Evolutionary conservation across 306 rosid genomes (phyloP).

Genomic region (Abrus pulchellus): DNA sequence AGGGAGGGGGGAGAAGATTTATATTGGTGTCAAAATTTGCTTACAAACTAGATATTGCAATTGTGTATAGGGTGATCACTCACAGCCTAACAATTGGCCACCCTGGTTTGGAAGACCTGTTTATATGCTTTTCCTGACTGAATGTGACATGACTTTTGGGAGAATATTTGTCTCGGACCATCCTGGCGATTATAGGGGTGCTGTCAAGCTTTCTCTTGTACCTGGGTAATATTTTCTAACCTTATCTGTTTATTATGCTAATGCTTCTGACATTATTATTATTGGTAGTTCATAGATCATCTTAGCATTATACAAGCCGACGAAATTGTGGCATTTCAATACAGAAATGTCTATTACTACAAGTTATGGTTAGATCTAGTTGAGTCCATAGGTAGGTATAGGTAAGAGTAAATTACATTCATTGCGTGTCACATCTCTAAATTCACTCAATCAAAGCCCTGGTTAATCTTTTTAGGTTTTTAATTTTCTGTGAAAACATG

Average conservation of each 20-base stretch:
- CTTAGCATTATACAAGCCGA: not conserved
- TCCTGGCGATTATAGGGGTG: constrained; percentile 81
- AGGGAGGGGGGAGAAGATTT: not conserved
- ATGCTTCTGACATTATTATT: not conserved
- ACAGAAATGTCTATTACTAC: not conserved
- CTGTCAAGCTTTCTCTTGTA: constrained; percentile 67
- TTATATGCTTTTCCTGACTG: constrained; percentile 67
- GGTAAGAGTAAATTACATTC: not conserved
- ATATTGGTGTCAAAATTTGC: constrained; percentile 10
- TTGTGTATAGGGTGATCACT: constrained; percentile 79
- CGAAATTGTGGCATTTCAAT: not conserved
- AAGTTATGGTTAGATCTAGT: not conserved
- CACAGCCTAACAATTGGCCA: constrained; percentile 81
- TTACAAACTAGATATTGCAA: constrained; percentile 40
- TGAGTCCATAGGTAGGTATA: not conserved
- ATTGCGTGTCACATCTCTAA: not conserved
- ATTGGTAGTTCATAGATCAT: not conserved
- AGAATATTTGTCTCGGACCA: constrained; percentile 61
- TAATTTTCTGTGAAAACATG: not conserved
- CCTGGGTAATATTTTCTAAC: constrained; percentile 68
- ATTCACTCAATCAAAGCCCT: not conserved
- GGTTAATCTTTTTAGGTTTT: not conserved
- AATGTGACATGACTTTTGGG: constrained; percentile 84
- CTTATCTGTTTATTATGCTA: constrained; percentile 1
- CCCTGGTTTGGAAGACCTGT: constrained; percentile 84